Percentiles rank a stretch among this genome's conserved stretches.
These are phyloP conservation scores for Excoecaria agallocha DNA, from an alignment of 345 rosid genomes.

Conservation along the genomic window DNA sequence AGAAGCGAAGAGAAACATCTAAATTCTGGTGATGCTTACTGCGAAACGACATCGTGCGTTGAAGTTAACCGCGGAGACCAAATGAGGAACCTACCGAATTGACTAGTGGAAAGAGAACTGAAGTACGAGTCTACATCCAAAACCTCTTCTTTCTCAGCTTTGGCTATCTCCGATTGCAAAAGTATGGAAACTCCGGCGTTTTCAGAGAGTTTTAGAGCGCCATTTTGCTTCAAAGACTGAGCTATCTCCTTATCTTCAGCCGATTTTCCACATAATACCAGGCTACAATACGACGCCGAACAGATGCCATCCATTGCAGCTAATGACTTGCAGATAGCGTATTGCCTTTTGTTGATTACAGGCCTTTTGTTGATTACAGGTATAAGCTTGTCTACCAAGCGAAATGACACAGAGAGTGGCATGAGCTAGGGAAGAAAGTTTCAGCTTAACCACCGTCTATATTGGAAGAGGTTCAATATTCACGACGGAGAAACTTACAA, in stretches of 20 bases:
- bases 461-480: neutral
- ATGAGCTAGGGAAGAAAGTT: neutral
- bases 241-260: slow-evolving; percentile 52
- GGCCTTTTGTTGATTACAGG: neutral
- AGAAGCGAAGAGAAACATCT: neutral
- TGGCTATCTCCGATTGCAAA: slow-evolving; percentile 48
- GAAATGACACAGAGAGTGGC: slow-evolving; percentile 1
- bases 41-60: slow-evolving; percentile 76
- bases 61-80: slow-evolving; percentile 81
- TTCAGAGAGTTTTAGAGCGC: slow-evolving; percentile 52
- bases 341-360: neutral
- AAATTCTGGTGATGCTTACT: slow-evolving; percentile 39
- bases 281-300: slow-evolving; percentile 31
- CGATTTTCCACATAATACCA: slow-evolving; percentile 69
- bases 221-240: slow-evolving; percentile 38
- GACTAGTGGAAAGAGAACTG: slow-evolving; percentile 55
- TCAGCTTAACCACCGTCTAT: neutral
- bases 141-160: slow-evolving; percentile 25
- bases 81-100: slow-evolving; percentile 69
- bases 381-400: neutral
- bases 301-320: slow-evolving; percentile 43
- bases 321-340: neutral
- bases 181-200: slow-evolving; percentile 31
- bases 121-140: slow-evolving; percentile 48
- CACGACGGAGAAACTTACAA: neutral